A percentile compares a stretch with the other conserved stretches of the same genome.
Evolutionary conservation across 371 early-diverging fungal species (phyloP).

Genomic region (Mortierella sp.): DNA sequence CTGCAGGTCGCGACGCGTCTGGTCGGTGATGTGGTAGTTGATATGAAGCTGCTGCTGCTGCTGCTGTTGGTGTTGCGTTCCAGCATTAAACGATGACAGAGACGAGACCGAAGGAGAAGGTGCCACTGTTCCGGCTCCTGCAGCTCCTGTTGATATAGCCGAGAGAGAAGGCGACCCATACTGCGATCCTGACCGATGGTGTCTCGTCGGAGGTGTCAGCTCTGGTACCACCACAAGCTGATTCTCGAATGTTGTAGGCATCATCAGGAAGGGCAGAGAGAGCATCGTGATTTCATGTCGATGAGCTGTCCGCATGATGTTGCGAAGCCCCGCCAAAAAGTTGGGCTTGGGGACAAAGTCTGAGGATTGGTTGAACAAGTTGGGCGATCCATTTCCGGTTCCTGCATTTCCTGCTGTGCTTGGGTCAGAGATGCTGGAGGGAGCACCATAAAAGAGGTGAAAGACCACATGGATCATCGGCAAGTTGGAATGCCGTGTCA

Average conservation of each 20-base stretch:
- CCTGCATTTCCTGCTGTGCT: not conserved
- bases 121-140: conserved; percentile 5
- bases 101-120: conserved; percentile 32
- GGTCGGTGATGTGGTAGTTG: conserved; percentile 37
- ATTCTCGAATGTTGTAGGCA: conserved; percentile 68
- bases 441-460: conserved; percentile 63
- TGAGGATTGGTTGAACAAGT: conserved; percentile 21
- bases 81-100: conserved; percentile 17
- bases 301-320: conserved; percentile 74
- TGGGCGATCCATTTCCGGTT: conserved; percentile 16
- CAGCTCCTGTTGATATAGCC: not conserved
- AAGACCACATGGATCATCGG: conserved; percentile 82
- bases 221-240: conserved; percentile 25
- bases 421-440: not conserved
- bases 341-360: conserved; percentile 37
- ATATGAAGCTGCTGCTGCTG: conserved; percentile 3
- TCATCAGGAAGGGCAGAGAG: conserved; percentile 75
- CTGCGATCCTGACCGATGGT: conserved; percentile 19
- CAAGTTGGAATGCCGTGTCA: conserved; percentile 85
- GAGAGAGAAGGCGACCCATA: conserved; percentile 28
- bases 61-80: conserved; percentile 9
- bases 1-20: conserved; percentile 38
- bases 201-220: conserved; percentile 11
- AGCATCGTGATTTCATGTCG: conserved; percentile 77
- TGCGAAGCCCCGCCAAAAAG: conserved; percentile 74